Percentiles rank a stretch among this genome's conserved stretches.
Conservation (phyloP, 176 grass and related monocot genomes). For the Carex pumila region DNA sequence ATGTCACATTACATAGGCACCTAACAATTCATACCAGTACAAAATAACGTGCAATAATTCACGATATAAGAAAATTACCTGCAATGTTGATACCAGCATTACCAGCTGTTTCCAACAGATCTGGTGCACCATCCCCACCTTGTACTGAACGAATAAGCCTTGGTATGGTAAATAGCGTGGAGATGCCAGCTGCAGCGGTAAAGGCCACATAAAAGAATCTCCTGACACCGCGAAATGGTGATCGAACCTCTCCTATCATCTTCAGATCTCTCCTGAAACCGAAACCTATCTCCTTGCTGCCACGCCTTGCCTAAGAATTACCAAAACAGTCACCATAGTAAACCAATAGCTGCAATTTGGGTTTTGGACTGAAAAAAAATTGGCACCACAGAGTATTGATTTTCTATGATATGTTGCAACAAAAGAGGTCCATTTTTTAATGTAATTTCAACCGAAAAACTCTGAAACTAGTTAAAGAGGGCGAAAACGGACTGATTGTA, state of each 20-base stretch:
- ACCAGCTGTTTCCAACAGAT: constrained; percentile 65
- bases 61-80: constrained; percentile 47
- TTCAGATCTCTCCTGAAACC: constrained; percentile 89
- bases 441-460: background rate
- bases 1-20: background rate
- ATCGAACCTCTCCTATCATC: constrained; percentile 97
- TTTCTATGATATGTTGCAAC: background rate
- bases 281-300: constrained; percentile 80
- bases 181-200: constrained; percentile 83
- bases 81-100: constrained; percentile 88
- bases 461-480: background rate
- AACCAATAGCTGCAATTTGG: background rate
- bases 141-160: constrained; percentile 70
- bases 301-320: constrained; percentile 61
- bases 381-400: background rate
- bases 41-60: background rate
- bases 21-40: background rate
- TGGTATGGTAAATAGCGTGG: constrained; percentile 84
- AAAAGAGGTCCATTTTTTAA: background rate
- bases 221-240: constrained; percentile 90
- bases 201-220: constrained; percentile 96
- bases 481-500: background rate
- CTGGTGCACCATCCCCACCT: constrained; percentile 82
- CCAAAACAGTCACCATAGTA: background rate
- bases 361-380: background rate